A percentile compares a stretch with the other conserved stretches of the same genome.
Evolutionary conservation across 768 basidiomycete species (phyloP).

Genomic region (Termitomyces sp.): DNA sequence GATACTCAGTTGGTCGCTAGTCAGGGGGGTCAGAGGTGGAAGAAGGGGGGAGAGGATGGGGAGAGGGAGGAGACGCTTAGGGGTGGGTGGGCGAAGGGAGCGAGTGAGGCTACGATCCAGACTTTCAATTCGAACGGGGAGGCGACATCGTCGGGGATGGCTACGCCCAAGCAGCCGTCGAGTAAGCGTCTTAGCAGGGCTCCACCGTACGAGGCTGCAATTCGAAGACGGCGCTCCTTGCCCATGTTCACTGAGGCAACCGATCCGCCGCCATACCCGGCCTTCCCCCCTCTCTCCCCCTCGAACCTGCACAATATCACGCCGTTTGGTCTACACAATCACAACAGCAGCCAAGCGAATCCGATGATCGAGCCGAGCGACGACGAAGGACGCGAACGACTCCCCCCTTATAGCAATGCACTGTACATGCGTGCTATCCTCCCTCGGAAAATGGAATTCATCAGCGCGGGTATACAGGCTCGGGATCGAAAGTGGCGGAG

Average conservation of each 20-base stretch:
- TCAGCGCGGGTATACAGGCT: conserved; percentile 78
- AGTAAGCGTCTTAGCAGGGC: conserved; percentile 29
- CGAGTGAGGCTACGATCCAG: background rate
- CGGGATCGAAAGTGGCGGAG: conserved; percentile 91
- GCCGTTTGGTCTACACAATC: conserved; percentile 6
- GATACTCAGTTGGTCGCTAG: background rate
- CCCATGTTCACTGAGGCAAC: conserved; percentile 58
- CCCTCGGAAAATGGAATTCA: conserved; percentile 93
- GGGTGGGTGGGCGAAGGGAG: background rate
- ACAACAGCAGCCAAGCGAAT: background rate
- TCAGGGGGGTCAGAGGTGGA: background rate
- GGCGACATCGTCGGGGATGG: background rate
- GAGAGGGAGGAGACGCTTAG: background rate
- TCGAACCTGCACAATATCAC: background rate
- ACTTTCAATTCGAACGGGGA: background rate
- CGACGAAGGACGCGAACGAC: conserved; percentile 80
- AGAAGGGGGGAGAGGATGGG: background rate
- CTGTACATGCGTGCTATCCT: conserved; percentile 80
- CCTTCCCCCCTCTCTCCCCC: conserved; percentile 17
- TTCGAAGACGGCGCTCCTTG: conserved; percentile 61
- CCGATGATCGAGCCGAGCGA: conserved; percentile 44
- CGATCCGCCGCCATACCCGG: conserved; percentile 68
- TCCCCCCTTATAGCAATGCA: conserved; percentile 80
- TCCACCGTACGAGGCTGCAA: conserved; percentile 28
- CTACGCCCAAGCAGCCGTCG: background rate